Conservation (phyloP, 164 flowering plant species). For the Piper longum region DNA sequence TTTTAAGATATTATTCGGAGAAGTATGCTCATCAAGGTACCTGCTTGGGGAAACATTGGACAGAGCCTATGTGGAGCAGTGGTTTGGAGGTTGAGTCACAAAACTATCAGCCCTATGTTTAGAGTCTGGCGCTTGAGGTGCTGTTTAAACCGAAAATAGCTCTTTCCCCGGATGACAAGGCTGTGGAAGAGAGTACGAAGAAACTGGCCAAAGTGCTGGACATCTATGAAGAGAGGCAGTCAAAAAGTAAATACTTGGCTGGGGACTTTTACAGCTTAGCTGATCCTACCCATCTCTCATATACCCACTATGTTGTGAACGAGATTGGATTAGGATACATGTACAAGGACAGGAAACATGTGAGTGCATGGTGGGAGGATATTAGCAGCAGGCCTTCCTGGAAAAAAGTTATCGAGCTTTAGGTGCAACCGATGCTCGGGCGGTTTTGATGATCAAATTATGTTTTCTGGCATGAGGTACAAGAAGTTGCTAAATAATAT, state of each 20-base stretch:
- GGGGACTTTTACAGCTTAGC: conserved; percentile 46
- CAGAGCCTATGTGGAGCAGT: conserved; percentile 27
- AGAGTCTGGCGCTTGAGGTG: conserved; percentile 17
- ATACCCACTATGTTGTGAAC: conserved; percentile 33
- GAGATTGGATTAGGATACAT: conserved; percentile 24
- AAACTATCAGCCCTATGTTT: conserved; percentile 22
- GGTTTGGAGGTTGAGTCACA: conserved; percentile 38
- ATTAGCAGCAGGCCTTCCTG: conserved; percentile 18
- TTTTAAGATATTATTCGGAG: conserved; percentile 29
- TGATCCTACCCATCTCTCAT: conserved; percentile 38
- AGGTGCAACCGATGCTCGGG: background rate
- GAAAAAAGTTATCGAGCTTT: conserved; percentile 12
- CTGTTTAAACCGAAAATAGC: conserved; percentile 8
- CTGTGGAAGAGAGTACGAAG: conserved; percentile 23
- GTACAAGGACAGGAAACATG: conserved; percentile 34
- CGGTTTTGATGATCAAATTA: too few species aligned
- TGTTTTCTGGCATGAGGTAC: too few species aligned
- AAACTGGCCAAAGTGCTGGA: conserved; percentile 5
- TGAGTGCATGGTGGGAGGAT: conserved; percentile 45
- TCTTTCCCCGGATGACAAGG: conserved; percentile 12
- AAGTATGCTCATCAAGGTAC: conserved; percentile 32
- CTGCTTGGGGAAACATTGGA: conserved; percentile 30
- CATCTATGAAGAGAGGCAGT: conserved; percentile 8
- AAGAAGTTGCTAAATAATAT: too few species aligned
- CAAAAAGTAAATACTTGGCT: conserved; percentile 8